Evolutionary conservation across 2,329 filamentous ascomycete species (phyloP).

Genomic region (Purpureocillium lavendulum): DNA sequence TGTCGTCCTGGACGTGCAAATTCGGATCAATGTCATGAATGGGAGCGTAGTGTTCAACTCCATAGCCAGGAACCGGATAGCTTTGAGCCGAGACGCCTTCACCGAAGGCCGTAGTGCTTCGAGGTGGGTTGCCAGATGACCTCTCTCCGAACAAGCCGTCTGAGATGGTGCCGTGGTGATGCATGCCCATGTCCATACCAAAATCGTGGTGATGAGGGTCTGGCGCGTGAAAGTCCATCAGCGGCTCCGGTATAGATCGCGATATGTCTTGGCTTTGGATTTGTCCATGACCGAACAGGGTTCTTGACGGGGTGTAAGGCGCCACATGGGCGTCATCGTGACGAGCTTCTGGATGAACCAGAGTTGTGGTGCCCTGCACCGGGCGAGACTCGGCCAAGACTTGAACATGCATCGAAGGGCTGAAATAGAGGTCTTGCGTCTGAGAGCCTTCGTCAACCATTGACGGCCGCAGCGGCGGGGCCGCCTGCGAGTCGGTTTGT

Average conservation of each 20-base stretch:
- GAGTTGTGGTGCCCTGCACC: not conserved
- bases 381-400: constrained; percentile 15
- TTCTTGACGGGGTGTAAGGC: constrained; percentile 3
- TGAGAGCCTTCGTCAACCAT: constrained; percentile 29
- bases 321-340: too few species aligned
- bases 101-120: not conserved
- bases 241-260: not conserved
- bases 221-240: not conserved
- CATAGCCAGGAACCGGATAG: constrained; percentile 1
- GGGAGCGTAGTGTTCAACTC: not conserved
- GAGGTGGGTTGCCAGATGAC: too few species aligned
- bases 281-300: constrained; percentile 2
- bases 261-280: not conserved
- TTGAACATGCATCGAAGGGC: constrained; percentile 17
- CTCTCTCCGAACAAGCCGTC: not conserved
- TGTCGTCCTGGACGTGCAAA: constrained; percentile 5
- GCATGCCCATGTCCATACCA: not conserved
- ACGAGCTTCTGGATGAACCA: not conserved
- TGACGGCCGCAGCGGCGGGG: constrained; percentile 12
- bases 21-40: constrained; percentile 8
- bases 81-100: not conserved
- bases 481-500: not conserved
- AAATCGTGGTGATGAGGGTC: constrained; percentile 1
- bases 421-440: constrained; percentile 20
- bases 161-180: not conserved